Base-by-base conservation (phyloP, 768 basidiomycete species). In the Lentinula edodes region DNA sequence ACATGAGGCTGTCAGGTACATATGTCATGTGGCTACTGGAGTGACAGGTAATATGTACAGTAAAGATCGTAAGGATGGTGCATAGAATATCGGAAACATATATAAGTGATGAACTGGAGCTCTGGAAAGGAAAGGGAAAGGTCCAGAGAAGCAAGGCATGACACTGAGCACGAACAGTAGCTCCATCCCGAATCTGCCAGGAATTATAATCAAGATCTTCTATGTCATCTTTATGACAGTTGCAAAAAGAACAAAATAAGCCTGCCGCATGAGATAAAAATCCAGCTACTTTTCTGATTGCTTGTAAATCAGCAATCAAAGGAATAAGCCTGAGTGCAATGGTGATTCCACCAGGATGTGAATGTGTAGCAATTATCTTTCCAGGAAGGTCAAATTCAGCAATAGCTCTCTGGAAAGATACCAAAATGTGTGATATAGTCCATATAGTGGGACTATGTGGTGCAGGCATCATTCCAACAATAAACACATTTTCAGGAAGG, bases 391-490 rank as follows among this genome's bases (percentile, higher is more conserved):
- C 42, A 65, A 62, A 69, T 23, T 64, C 54, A 3, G 38, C 13
- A 48, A 72, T 20, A 20, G 18, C 35, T 55, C 6, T 16, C 66
- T 53, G 20, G 71, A 38, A 23, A 62, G 53, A 16, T 67, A 23
- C 61, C 35, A 69, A 52, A 45, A 72, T 36, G 63, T 66, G 64
- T 6, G 52, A 61, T 15, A 73, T 69, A 6, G 65, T 68, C 12
- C 13, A 58, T 0, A 62, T 28, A 52, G 56, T 43, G 36, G 75
- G 75, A 35, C 65, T 58, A 23, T 66, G 45, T 4, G 76, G 76
- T 2, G 69, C 65, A 55, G 76, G 76, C 18, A 71, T 74, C 2
- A 76, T 59, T 1, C 72, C 73, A 62, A 67, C 64, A 62, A 78
- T 20, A 57, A 70, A 73, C 1, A 68, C 64, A 64, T 78, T 76